Evolutionary conservation across 1,139 yeast species (phyloP), one percentile per base, ranked within the genome.

Genomic region (Lodderomyces theae): DNA sequence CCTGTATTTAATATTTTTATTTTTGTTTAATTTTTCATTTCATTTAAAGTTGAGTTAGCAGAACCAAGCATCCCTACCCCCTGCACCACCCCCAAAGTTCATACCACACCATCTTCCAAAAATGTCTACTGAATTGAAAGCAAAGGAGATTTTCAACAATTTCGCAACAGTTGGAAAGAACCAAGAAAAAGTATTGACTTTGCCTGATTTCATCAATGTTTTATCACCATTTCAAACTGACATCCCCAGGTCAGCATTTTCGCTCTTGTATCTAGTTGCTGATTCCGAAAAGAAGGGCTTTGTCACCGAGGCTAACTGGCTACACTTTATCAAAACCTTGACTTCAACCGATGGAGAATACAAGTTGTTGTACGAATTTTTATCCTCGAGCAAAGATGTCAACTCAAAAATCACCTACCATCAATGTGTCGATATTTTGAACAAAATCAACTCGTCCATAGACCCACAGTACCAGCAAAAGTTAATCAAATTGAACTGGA

Each of bases 281-380:
- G 92, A 84, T 57, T 69, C 71, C 42, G 72, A 73, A 34, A 69
- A 70, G 44, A 82, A 82, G 52, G 90, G 90, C 1, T 82, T 70
- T 49, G 63, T 84, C 38, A 72, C 73, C 32, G 73, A 79, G 37
- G 55, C 61, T 11, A 89, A 85, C 51, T 85, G 86, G 77, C 61
- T 76, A 31, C 65, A 68, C 28, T 80, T 84, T 54, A 73, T 80
- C 47, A 63, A 70, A 41, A 69, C 80, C 26, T 64, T 84, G 46
- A 73, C 79, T 35, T 64, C 74, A 36, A 67, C 69, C 40, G 82
- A 81, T 51, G 84, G 83, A 43, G 79, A 77, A 50, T 75, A 78
- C 56, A 75, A 78, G 49, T 61, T 80, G 32, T 62, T 80, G 34
- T 80, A 74, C 54, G 74, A 75, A 47, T 72, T 76, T 45, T 64